phyloP scores from a whole-genome alignment of 306 rosid genomes.

The Glycine soja region DNA sequence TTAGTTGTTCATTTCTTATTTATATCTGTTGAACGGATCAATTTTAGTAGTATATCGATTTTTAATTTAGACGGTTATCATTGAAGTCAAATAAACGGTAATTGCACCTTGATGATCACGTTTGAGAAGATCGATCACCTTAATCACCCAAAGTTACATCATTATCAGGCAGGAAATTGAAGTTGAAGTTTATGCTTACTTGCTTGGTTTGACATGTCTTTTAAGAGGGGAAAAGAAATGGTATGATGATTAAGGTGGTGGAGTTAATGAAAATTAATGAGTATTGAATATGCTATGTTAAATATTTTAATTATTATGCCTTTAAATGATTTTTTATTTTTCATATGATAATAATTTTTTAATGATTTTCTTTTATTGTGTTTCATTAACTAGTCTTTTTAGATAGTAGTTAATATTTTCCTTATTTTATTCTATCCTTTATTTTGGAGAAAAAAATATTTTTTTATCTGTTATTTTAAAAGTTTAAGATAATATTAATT shows the following conservation, averaged over 20 bases:
- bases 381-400: too few relatives aligned
- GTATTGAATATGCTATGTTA: too few relatives aligned
- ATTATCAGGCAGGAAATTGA: background rate
- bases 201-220: background rate
- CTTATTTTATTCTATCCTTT: too few relatives aligned
- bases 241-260: background rate
- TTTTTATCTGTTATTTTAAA: too few relatives aligned
- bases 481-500: too few relatives aligned
- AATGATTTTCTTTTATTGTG: too few relatives aligned
- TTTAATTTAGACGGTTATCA: slow-evolving; percentile 34
- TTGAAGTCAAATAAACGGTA: slow-evolving; percentile 32
- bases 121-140: slow-evolving; percentile 1
- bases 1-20: background rate
- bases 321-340: too few relatives aligned
- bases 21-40: background rate
- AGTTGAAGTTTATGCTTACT: background rate
- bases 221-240: background rate
- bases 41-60: background rate
- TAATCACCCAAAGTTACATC: slow-evolving; percentile 10
- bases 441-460: too few relatives aligned
- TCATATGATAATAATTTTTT: too few relatives aligned
- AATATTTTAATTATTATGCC: too few relatives aligned
- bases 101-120: background rate
- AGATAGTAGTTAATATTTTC: too few relatives aligned
- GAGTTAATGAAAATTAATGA: too few relatives aligned